phyloP scores from a whole-genome alignment of 805 yeast genomes.

The Candida incommunis region DNA sequence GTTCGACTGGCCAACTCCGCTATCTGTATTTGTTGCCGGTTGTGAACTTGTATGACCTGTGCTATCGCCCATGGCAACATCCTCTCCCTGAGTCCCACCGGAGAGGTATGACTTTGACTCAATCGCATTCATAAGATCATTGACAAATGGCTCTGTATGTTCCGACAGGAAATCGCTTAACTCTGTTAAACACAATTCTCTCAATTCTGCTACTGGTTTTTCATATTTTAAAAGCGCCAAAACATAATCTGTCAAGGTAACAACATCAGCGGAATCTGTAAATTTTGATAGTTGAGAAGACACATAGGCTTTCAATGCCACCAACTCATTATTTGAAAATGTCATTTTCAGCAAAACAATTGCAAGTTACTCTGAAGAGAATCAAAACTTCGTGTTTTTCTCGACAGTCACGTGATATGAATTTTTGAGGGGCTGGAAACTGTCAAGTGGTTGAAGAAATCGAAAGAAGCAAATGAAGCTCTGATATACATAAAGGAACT shows the following conservation, averaged over 20 bases:
- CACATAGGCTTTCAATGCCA: background rate
- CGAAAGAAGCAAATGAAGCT: too few relatives aligned
- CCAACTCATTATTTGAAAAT: background rate
- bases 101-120: slow-evolving; percentile 7
- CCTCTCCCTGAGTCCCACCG: slow-evolving; percentile 3
- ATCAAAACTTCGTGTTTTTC: too few relatives aligned
- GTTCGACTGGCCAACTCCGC: too few relatives aligned
- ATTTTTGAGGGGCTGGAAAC: too few relatives aligned
- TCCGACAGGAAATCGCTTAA: slow-evolving; percentile 28
- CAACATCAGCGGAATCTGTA: slow-evolving; percentile 26
- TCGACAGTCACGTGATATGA: too few relatives aligned
- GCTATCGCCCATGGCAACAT: background rate
- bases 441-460: too few relatives aligned
- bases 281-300: slow-evolving; percentile 7
- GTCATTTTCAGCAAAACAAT: background rate
- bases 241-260: slow-evolving; percentile 31
- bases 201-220: slow-evolving; percentile 22
- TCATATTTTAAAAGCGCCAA: slow-evolving; percentile 28
- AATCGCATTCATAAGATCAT: slow-evolving; percentile 20
- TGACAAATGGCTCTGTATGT: slow-evolving; percentile 20
- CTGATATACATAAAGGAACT: too few relatives aligned
- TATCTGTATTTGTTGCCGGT: too few relatives aligned
- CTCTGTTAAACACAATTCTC: slow-evolving; percentile 20
- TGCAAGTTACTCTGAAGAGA: too few relatives aligned
- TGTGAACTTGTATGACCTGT: too few relatives aligned